Evolutionary conservation across 306 rosid genomes (phyloP).

Genomic region (Pueraria montana): DNA sequence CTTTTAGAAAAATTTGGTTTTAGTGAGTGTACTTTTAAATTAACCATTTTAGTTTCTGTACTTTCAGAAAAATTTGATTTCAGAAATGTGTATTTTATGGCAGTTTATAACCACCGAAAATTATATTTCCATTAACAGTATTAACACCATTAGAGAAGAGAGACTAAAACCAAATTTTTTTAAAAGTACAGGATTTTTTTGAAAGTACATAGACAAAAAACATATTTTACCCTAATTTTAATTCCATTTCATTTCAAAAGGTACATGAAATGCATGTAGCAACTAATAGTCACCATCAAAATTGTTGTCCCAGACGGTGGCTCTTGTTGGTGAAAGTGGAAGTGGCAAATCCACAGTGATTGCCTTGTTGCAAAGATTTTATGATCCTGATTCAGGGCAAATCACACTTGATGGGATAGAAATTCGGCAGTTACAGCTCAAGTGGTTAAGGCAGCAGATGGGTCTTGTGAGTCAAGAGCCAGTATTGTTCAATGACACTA

Average conservation of each 20-base stretch:
- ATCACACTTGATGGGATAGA: slow-evolving; percentile 82
- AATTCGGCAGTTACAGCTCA: slow-evolving; percentile 64
- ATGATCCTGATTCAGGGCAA: slow-evolving; percentile 84
- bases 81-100: too few relatives aligned
- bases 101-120: too few relatives aligned
- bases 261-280: not conserved
- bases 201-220: too few relatives aligned
- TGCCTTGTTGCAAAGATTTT: slow-evolving; percentile 83
- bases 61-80: too few relatives aligned
- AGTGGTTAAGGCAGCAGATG: slow-evolving; percentile 95
- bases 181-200: too few relatives aligned
- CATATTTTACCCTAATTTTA: too few relatives aligned
- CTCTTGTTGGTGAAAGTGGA: slow-evolving; percentile 96
- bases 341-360: slow-evolving; percentile 92
- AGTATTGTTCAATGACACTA: slow-evolving; percentile 75
- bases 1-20: too few relatives aligned
- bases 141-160: too few relatives aligned
- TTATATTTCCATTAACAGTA: too few relatives aligned
- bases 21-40: too few relatives aligned
- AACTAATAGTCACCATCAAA: slow-evolving; percentile 1
- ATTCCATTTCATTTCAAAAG: not conserved
- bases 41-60: too few relatives aligned
- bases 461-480: slow-evolving; percentile 95
- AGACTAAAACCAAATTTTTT: too few relatives aligned
- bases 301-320: slow-evolving; percentile 66